These are phyloP conservation scores for Prototheca cutis DNA, from an alignment of 163 green algal genomes.

Conservation along the genomic window DNA sequence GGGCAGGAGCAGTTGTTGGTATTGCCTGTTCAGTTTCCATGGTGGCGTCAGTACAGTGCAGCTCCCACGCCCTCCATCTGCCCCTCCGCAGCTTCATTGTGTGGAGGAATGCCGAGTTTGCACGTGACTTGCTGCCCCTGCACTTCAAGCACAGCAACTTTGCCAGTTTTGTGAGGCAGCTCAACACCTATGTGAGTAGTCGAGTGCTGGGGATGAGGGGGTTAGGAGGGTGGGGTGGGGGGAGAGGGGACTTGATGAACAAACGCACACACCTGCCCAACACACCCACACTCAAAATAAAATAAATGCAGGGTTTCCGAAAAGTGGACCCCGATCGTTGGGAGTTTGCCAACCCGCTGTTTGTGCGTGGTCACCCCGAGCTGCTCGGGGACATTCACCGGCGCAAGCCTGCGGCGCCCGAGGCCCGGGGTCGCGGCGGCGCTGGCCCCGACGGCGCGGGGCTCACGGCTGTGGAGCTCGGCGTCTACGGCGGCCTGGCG, in stretches of 20 bases:
- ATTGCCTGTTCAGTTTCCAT: too few species aligned
- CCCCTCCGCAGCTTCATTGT: conserved; percentile 75
- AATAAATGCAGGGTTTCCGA: conserved; percentile 75
- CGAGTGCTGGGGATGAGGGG: too few species aligned
- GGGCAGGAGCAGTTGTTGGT: too few species aligned
- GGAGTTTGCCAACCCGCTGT: conserved; percentile 95
- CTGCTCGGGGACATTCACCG: conserved; percentile 79
- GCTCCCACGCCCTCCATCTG: not conserved
- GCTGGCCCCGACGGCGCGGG: not conserved
- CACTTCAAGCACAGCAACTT: conserved; percentile 99
- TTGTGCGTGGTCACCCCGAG: conserved; percentile 68
- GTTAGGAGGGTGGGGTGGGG: not conserved
- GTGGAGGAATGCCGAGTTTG: conserved; percentile 87
- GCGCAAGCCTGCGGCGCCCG: conserved; percentile 39
- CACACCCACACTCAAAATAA: not conserved
- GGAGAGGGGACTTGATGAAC: not conserved
- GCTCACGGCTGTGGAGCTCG: conserved; percentile 15
- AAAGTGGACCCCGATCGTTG: conserved; percentile 94
- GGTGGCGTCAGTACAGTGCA: too few species aligned
- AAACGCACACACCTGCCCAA: not conserved
- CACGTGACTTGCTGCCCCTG: conserved; percentile 73
- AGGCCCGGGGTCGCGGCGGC: not conserved
- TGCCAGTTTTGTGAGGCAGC: conserved; percentile 91
- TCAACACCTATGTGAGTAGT: conserved; percentile 98
- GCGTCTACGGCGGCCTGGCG: conserved; percentile 60